Percentiles rank a stretch among this genome's conserved stretches.
phyloP scores from a whole-genome alignment of 208 protist species.

The Angomonas desouzai region DNA sequence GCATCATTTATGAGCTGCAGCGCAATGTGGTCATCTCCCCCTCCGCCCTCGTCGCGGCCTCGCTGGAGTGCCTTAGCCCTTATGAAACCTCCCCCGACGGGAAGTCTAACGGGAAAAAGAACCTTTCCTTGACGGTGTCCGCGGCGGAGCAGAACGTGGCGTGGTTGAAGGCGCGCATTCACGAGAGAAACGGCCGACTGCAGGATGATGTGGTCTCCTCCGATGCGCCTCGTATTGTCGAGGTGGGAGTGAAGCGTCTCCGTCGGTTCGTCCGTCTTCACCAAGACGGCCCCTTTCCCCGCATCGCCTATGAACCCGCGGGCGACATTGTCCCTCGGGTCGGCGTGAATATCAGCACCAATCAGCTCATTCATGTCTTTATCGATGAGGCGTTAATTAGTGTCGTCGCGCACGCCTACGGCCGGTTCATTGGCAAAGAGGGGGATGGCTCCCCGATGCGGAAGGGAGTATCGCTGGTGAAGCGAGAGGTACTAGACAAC shows the following conservation, averaged over 20 bases:
- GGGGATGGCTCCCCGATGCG: neutral
- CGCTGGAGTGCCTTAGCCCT: slow-evolving; percentile 47
- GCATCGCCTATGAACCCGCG: neutral
- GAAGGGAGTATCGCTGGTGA: slow-evolving; percentile 22
- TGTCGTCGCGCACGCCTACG: slow-evolving; percentile 37
- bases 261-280: slow-evolving; percentile 34
- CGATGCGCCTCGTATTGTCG: slow-evolving; percentile 23
- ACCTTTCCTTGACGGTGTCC: slow-evolving; percentile 16
- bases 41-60: slow-evolving; percentile 61
- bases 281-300: slow-evolving; percentile 1
- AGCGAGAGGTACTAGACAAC: slow-evolving; percentile 29
- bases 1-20: slow-evolving; percentile 60
- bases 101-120: neutral
- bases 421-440: neutral
- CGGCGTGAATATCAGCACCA: slow-evolving; percentile 69
- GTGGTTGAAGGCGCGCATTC: slow-evolving; percentile 53
- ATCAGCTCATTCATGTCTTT: slow-evolving; percentile 88
- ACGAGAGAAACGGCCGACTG: slow-evolving; percentile 37
- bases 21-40: slow-evolving; percentile 75
- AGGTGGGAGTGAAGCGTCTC: slow-evolving; percentile 33
- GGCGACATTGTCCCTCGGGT: slow-evolving; percentile 35
- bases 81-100: neutral
- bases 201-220: slow-evolving; percentile 29
- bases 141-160: slow-evolving; percentile 25
- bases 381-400: slow-evolving; percentile 71